Evolutionary conservation across 225 moss, liverwort and hornwort species (phyloP), one percentile per base, ranked within the genome.

Genomic region (Straminergon stramineum): DNA sequence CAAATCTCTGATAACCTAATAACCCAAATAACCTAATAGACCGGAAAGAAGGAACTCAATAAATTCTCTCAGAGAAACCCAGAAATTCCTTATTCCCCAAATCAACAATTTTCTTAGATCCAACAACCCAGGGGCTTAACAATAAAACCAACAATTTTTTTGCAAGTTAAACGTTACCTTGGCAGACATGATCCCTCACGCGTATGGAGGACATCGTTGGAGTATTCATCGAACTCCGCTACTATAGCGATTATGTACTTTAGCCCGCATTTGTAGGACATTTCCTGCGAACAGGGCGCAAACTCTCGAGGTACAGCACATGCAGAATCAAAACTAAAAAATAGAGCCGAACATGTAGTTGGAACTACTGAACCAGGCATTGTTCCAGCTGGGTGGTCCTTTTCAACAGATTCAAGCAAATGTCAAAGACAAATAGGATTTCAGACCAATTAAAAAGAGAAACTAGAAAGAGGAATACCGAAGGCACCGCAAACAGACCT

Each of bases 171-270:
- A 66, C n/a, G 7, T 64, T 94, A 97, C 98, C 97, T 96, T 75
- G 98, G 98, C 83, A 98, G 91, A 87, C 92, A 95, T 45, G 98
- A 97, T 57, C 98, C 98, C 92, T 96, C 98, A 37, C 76, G 90
- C 85, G 93, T 8, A 88, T 94, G 92, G 85, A 98, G 94, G 41
- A 96, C 83, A 91, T 98, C 98, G 79, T 98, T 98, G 83, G 93
- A 94, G 87, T 98, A 98, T 91, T 98, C 98, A 90, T 98, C 98
- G 89, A 92, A 98, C 91, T 97, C 95, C 32, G 98, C 98, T 86
- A 98, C 88, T 75, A 97, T 75, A 65, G 95, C 96, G 34, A 98
- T 91, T 88, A 96, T 93, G 71, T 97, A 97, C 22, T 94, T 93
- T 41, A 98, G 88, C 76, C 98, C 98, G 61, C 94, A 94, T 89